Evolutionary conservation across 495 filamentous ascomycete genomes (phyloP), one percentile per base, ranked within the genome.

Genomic region (Thermochaetoides thermophila): DNA sequence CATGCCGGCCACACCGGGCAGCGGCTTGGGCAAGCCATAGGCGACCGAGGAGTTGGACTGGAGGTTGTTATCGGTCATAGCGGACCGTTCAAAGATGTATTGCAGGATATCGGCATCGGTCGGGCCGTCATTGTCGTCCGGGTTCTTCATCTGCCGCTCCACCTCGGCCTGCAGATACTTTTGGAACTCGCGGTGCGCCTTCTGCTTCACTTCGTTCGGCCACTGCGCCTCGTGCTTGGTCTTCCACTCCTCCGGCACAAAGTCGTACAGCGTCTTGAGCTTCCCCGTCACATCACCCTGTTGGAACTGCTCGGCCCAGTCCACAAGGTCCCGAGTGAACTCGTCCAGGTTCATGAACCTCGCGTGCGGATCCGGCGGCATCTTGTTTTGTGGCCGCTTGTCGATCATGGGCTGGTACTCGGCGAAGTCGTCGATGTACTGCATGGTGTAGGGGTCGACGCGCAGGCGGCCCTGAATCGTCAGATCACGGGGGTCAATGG

Each of bases 401-500:
- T 94, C 85, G 41, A 92, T 60, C 12, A 81, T 66, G 37, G 83
- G 80, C 52, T 80, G 72, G 38, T 81, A 68, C 24, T 64, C 57
- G 22, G 79, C 71, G 40, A 96, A 76, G 62, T 97, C 89, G 58
- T 92, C 84, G 37, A 87, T 49, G 62, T 97, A 97, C 16, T 62
- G 55, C 29, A 89, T 57, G 15, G 57, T 56, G 61, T 79, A 78
- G 7, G 76, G 68, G 53, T 96, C 89, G 26, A 52, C 55, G 29
- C 79, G 74, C 29, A 78, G 48, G 3, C 66, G 63, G 31, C 75
- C 76, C 54, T 85, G 78, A 23, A 73, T 67, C 6, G 72, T 69
- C 49, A 96, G 55, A 55, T 97, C 84, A 38, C 69, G 57, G 11
- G 77, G 70, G 55, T 82, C 70, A 56, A 97, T 79, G 37, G 81